Conservation (phyloP, 169 alveolate species). For the Babesia sp. region DNA sequence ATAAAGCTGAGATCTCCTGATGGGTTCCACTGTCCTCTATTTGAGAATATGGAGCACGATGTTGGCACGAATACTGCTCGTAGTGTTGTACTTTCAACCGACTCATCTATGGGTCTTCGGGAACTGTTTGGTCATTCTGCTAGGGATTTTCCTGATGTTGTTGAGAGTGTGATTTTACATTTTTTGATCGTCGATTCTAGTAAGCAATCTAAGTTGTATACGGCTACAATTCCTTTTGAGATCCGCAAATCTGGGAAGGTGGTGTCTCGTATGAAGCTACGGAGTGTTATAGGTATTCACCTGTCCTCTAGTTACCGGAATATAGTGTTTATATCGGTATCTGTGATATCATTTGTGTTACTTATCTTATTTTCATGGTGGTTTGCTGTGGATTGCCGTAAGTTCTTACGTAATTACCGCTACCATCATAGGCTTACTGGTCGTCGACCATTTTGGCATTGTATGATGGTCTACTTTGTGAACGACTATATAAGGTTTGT, state of each 20-base stretch:
- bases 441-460: not conserved
- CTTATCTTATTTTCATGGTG: conserved; percentile 18
- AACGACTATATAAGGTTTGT: conserved; percentile 40
- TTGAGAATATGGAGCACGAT: conserved; percentile 19
- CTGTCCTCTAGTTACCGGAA: conserved; percentile 24
- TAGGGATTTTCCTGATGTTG: conserved; percentile 38
- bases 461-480: conserved; percentile 31
- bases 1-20: conserved; percentile 8
- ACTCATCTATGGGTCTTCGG: conserved; percentile 2
- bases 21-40: conserved; percentile 11
- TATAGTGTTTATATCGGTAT: conserved; percentile 2
- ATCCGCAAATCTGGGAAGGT: conserved; percentile 45
- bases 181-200: conserved; percentile 31
- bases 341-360: conserved; percentile 4
- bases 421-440: not conserved
- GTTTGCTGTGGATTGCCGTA: not conserved
- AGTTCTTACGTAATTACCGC: not conserved
- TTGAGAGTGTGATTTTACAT: conserved; percentile 20
- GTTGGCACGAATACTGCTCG: not conserved
- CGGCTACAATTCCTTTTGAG: conserved; percentile 15
- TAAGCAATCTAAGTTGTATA: conserved; percentile 31
- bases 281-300: conserved; percentile 28
- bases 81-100: not conserved
- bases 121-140: conserved; percentile 2
- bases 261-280: conserved; percentile 13